These are phyloP conservation scores for Suillus subaureus DNA, from an alignment of 768 basidiomycete species.

Conservation along the genomic window DNA sequence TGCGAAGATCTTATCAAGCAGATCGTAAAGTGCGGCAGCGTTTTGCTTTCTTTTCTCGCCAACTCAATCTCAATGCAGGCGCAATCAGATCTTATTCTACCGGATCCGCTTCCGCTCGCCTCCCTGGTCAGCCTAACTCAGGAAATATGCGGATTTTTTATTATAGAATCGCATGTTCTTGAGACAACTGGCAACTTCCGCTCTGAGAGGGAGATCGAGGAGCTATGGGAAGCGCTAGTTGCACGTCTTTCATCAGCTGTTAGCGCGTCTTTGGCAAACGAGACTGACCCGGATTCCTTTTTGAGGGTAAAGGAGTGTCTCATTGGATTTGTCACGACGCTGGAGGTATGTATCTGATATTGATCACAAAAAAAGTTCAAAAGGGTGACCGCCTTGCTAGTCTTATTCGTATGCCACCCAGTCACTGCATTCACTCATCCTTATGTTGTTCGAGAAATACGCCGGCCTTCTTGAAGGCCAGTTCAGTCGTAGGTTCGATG, in stretches of 20 bases:
- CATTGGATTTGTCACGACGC: constrained; percentile 84
- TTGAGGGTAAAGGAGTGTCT: constrained; percentile 83
- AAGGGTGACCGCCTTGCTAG: constrained; percentile 41
- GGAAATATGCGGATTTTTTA: constrained; percentile 97
- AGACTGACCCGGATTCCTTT: constrained; percentile 81
- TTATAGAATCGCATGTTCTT: constrained; percentile 91
- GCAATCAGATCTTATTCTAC: constrained; percentile 95
- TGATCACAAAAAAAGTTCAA: neutral
- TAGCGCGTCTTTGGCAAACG: constrained; percentile 67
- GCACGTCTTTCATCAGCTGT: constrained; percentile 72
- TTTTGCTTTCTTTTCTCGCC: neutral
- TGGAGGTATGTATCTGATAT: constrained; percentile 63
- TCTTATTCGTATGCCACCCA: constrained; percentile 84
- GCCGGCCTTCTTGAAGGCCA: constrained; percentile 78
- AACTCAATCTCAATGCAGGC: constrained; percentile 54
- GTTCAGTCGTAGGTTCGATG: constrained; percentile 80
- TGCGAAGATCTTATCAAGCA: constrained; percentile 93
- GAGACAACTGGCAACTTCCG: constrained; percentile 88
- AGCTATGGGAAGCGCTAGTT: constrained; percentile 91
- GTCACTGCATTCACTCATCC: constrained; percentile 80
- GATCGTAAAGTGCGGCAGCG: constrained; percentile 74
- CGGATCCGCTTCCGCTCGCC: constrained; percentile 63
- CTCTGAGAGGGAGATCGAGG: constrained; percentile 89
- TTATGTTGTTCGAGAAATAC: constrained; percentile 91
- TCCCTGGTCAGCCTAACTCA: constrained; percentile 80